Base-by-base conservation (phyloP, 164 flowering plant genomes). In the Berberis vulgaris region DNA sequence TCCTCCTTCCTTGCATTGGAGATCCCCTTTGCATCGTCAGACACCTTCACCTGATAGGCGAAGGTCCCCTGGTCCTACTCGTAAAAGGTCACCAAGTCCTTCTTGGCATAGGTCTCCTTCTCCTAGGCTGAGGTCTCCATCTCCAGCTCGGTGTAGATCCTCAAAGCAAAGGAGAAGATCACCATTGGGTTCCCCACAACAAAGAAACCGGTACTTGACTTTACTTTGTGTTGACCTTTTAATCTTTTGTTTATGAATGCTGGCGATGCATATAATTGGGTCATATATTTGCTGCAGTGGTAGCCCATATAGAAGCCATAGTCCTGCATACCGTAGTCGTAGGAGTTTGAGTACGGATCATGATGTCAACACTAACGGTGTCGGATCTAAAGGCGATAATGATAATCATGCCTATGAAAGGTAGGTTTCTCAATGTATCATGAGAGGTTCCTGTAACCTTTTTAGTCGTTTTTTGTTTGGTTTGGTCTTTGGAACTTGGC, bases 161-260 rank as follows among this genome's bases (percentile, higher is more conserved):
- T 26, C 54, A 7, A 52, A 4, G 41, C 43, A n/a, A 38, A 65
- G 67, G 4, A 62, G 67, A 10, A 26, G 26, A 26, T 83, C 87
- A 43, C 87, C 84, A 40, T 26, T 69, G 40, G 75, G 58, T 49
- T 76, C 87, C 12, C 77, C 81, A 41, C 67, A 66, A 61, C 78
- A 71, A 71, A 74, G 77, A 71, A 67, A 60, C 43, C 76, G 88
- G 95, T 86, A 77, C 39, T 52, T 54, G 55, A 12, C 38, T 12
- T 43, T 53, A 49, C 6, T 7, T 26, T 55, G 2, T n/a, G 43
- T 49, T 45, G 5, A 26, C 44, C 13, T 49, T 45, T 39, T 38
- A 41, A 26, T 41, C 26, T 60, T 44, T 41, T 60, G 8, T 54
- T 49, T 49, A 56, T 50, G 6, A 41, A 3, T 44, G 12, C 2